Base-by-base conservation (phyloP, 1,139 yeast species). In the Meyerozyma carpophila region DNA sequence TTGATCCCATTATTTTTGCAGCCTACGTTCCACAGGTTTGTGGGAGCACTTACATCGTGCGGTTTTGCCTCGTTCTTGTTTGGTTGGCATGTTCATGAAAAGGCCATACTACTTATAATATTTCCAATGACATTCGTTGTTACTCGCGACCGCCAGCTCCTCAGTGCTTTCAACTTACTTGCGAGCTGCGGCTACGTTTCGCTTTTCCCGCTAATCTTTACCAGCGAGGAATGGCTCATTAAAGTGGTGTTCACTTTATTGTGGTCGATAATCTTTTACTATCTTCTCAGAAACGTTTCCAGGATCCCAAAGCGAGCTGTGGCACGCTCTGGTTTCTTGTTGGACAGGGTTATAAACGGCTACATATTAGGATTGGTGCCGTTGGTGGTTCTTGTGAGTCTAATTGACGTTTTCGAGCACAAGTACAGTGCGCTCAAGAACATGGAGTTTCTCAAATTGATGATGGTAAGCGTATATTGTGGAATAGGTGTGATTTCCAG, bases 21-120 rank as follows among this genome's bases (percentile, higher is more conserved):
- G 55, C 96, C 97, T 2, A 81, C 82, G 1, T 86, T 75, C 61
- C 80, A 81, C 50, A 73, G 95, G 50, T 93, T 93, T 54, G 62
- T 91, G 32, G 97, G 95, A 0, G 79, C 94, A 1, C 66, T 93
- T 52, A 84, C 97, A 0, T 72, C 91, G 43, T 93, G 98, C 66
- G 98, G 95, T 1, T 89, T 79, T 65, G 83, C 97, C 0, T 86
- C 96, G 4, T 93, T 88, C 58, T 66, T 93, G 44, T 93, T 93
- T 65, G 98, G 99, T 6, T 93, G 98, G 98, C 98, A 93, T 61
- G 98, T 93, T 24, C 98, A 93, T 65, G 98, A 91, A 63, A 93
- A 93, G 73, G 98, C 98, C 0, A 81, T 93, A 36, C 75, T 94
- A 69, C 65, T 90, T 28, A 84, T 91, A 2, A 86, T 93, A n/a